These are phyloP conservation scores for Camelina neglecta DNA, from an alignment of 345 rosid species.

Conservation along the genomic window DNA sequence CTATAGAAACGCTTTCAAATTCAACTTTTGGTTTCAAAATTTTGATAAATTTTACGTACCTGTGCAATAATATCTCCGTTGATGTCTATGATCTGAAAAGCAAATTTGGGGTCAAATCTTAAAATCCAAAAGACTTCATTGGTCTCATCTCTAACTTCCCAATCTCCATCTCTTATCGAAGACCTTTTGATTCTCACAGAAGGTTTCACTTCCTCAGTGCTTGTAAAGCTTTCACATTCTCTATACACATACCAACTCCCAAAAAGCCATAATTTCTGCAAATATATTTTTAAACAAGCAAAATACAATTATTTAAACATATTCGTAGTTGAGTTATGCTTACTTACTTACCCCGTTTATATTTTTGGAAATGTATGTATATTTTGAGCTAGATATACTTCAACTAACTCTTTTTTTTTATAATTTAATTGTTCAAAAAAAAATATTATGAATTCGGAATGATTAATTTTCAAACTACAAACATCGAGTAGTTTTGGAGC, in stretches of 20 bases:
- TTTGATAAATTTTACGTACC: constrained; percentile 7
- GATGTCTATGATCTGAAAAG: constrained; percentile 38
- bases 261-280: constrained; percentile 45
- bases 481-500: not conserved
- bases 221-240: constrained; percentile 39
- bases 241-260: constrained; percentile 46
- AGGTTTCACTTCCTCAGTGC: constrained; percentile 43
- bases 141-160: constrained; percentile 45
- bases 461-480: not conserved
- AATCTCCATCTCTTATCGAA: constrained; percentile 41
- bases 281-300: not conserved
- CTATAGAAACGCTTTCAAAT: not conserved
- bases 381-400: constrained; percentile 21
- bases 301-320: not conserved
- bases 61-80: constrained; percentile 44
- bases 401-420: not conserved
- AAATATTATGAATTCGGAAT: not conserved
- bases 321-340: not conserved
- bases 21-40: not conserved
- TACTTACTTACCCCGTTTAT: not conserved
- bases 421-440: not conserved
- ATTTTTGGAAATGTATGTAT: not conserved
- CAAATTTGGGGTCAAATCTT: constrained; percentile 42
- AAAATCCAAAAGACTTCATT: constrained; percentile 46
- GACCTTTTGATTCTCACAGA: constrained; percentile 38